Percentiles rank a stretch among this genome's conserved stretches.
Conservation (phyloP, 805 yeast species). For the Wickerhamomyces mucosus region DNA sequence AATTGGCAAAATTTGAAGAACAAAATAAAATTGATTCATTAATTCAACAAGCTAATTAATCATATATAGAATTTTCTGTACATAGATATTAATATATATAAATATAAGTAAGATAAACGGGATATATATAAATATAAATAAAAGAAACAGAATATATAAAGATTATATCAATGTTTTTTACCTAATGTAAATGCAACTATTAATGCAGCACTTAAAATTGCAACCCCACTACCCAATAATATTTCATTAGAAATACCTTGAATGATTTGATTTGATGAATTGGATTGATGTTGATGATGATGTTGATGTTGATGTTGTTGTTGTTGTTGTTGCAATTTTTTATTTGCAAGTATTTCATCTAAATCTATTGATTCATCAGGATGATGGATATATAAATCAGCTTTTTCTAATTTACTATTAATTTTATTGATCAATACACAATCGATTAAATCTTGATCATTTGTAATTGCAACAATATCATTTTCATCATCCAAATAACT, state of each 20-base stretch:
- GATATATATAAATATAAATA: too few species aligned
- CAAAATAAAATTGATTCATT: conserved; percentile 14
- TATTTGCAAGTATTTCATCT: conserved; percentile 14
- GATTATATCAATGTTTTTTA: too few species aligned
- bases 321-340: conserved; percentile 6
- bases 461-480: conserved; percentile 68
- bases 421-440: conserved; percentile 49
- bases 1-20: conserved; percentile 16
- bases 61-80: too few species aligned
- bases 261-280: conserved; percentile 19
- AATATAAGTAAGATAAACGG: too few species aligned
- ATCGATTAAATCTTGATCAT: conserved; percentile 63
- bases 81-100: too few species aligned
- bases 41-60: conserved; percentile 14
- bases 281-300: background rate
- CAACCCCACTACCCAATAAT: conserved; percentile 54
- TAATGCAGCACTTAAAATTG: conserved; percentile 49
- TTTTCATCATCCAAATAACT: conserved; percentile 81
- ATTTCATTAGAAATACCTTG: conserved; percentile 53
- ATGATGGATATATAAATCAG: conserved; percentile 66
- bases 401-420: conserved; percentile 42
- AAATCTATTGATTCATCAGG: conserved; percentile 36
- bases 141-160: too few species aligned
- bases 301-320: conserved; percentile 3
- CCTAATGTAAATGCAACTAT: conserved; percentile 46